Evolutionary conservation across 805 yeast species (phyloP).

Genomic region (Spathaspora arborariae): DNA sequence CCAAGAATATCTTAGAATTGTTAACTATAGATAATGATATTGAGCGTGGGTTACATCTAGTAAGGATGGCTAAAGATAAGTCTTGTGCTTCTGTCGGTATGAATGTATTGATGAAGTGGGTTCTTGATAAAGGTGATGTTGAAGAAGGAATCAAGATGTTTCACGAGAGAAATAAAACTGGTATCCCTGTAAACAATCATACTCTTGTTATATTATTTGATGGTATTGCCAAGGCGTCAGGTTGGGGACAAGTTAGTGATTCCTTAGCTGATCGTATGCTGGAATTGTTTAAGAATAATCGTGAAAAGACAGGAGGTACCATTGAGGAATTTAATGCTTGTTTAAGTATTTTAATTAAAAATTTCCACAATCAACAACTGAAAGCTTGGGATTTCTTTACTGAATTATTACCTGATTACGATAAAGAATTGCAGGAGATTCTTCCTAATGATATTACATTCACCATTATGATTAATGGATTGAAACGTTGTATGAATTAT

Average conservation of each 20-base stretch:
- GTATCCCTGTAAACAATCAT: conserved; percentile 48
- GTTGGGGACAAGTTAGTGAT: conserved; percentile 29
- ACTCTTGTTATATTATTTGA: conserved; percentile 32
- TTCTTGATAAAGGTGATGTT: conserved; percentile 38
- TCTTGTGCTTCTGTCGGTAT: conserved; percentile 54
- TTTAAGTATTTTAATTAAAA: conserved; percentile 30
- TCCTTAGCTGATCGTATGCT: conserved; percentile 17
- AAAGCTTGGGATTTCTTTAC: conserved; percentile 38
- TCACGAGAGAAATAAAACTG: conserved; percentile 60
- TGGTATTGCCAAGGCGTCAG: conserved; percentile 29
- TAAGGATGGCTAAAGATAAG: conserved; percentile 38
- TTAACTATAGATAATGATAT: conserved; percentile 44
- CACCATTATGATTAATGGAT: conserved; percentile 36
- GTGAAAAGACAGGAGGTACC: conserved; percentile 2
- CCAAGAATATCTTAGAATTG: conserved; percentile 50
- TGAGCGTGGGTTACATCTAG: conserved; percentile 51
- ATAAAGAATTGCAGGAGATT: conserved; percentile 7
- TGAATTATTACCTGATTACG: conserved; percentile 17
- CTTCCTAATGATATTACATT: conserved; percentile 35
- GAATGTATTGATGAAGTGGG: conserved; percentile 57
- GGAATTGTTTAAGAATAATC: conserved; percentile 14
- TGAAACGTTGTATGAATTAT: conserved; percentile 16
- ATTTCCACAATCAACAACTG: conserved; percentile 27
- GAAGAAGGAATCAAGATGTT: conserved; percentile 49
- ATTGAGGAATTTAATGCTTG: conserved; percentile 36